Evolutionary conservation across 352 stramenopile species (phyloP), one percentile per base, ranked within the genome.

Genomic region (Pseudoperonospora humuli): DNA sequence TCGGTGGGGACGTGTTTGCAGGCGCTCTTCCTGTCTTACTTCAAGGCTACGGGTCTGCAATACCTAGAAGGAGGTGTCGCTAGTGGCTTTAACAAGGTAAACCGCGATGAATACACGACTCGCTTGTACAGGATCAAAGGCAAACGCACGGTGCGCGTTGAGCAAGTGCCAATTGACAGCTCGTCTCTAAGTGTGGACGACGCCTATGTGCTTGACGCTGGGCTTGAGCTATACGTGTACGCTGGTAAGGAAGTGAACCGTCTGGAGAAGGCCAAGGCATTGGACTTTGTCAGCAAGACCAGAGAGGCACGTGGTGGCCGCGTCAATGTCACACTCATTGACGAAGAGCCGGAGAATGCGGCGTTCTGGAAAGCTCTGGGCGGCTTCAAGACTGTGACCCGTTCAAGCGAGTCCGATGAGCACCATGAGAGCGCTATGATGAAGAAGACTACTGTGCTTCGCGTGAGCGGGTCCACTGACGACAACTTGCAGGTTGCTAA

Each of bases 171-270:
- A 13, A 47, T 92, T 29, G 67, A 70, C 47, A 81, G 64, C 49
- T 64, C 64, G 10, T 95, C 80, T 38, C 54, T 98, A 10, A 97
- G 95, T 50, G 60, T 84, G 5, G 87, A 95, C 47, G 94, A 98
- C 64, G 89, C 93, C 1, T 98, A 96, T 61, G 76, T 98, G 4
- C 73, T 98, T 14, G 95, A 97, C 59, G 69, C 61, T 2, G 93
- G 86, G 3, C 61, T 89, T n/a, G 79, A 96, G 52, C 70, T 98
- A 10, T 98, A 93, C 63, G 59, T 90, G 53, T 87, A 70, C 60
- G 76, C 77, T 39, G 77, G 85, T 31, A 69, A 82, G 40, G 61
- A 74, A 0, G 76, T 75, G 17, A 96, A 91, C 61, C 71, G 70
- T 37, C 64, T 93, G 52, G 93, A 97, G 61, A 96, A 95, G 56